Base-by-base conservation (phyloP, 2,329 filamentous ascomycete species). In the Capronia americana region DNA sequence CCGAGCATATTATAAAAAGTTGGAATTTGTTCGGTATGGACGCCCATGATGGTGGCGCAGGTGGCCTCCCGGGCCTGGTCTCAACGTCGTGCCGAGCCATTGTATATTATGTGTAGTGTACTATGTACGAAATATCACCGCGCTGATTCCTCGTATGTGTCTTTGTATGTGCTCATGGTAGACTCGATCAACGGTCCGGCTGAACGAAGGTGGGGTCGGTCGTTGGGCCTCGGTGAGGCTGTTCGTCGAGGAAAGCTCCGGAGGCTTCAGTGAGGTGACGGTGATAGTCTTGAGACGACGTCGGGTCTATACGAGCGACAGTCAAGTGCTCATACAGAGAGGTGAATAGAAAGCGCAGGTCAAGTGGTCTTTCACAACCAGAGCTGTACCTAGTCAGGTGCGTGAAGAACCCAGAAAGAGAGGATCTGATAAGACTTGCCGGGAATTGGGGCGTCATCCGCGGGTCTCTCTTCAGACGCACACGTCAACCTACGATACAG, bases 11-110 rank as follows among this genome's bases (percentile, higher is more conserved):
- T 56, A 93, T 86, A 38, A 88, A 77, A 17, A 93, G 84, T 77
- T 93, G 91, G 53, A 85, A 82, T 75, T 91, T 93, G 63, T 85
- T 82, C 0, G 91, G 91, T 1, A 93, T 71, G 14, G 88, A 85
- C 23, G 79, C 79, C 90, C 90, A 92, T 60, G 86, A 83, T 12
- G 88, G 83, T 0, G 80, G 79, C 10, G 67, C 54, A 17, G 68
- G 63, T 23, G 68, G 68, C 24, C 20, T 61, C 11, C 26, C 51
- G 8, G 64, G 63, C 24, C 53, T 53, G 23, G 34, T 61, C 50
- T 67, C 66, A 38, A 62, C 26, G 38, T 67, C 67, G 55, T 56
- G 55, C 20, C 46, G 24, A 23, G 48, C 48, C 68, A 67, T 68
- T 46, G 28, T 60, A 48, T 58, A 17, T 34, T 34, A 38, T n/a